These are phyloP conservation scores for Tetracladium maxilliforme DNA, from an alignment of 2,329 filamentous ascomycete species.

Conservation along the genomic window DNA sequence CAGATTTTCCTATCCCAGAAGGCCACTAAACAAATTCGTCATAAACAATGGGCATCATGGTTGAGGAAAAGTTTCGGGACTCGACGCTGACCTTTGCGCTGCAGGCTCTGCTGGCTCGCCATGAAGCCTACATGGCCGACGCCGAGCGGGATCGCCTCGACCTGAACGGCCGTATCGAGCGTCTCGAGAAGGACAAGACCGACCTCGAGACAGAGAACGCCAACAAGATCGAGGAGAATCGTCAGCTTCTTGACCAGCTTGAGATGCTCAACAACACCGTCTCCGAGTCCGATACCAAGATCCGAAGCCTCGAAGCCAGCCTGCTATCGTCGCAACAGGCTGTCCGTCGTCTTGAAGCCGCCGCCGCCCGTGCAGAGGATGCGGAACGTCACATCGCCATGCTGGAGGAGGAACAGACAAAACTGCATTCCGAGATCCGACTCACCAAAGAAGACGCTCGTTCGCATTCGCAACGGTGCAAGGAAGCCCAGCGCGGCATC, in stretches of 20 bases:
- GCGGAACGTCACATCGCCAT: constrained; percentile 68
- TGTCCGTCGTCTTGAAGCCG: constrained; percentile 56
- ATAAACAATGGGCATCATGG: constrained; percentile 5
- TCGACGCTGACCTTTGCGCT: constrained; percentile 58
- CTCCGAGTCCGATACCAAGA: constrained; percentile 63
- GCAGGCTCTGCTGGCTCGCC: constrained; percentile 79
- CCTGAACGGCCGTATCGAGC: constrained; percentile 58
- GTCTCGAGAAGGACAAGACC: constrained; percentile 60
- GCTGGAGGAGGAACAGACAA: constrained; percentile 69
- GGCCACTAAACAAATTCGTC: too few relatives aligned
- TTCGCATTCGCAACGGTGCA: constrained; percentile 70
- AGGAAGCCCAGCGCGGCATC: constrained; percentile 68
- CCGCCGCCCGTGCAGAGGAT: constrained; percentile 60
- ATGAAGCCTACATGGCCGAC: constrained; percentile 90
- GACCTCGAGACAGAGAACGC: constrained; percentile 65
- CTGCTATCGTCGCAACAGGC: constrained; percentile 67
- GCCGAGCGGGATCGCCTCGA: constrained; percentile 71
- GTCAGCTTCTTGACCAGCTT: constrained; percentile 65
- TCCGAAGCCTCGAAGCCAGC: constrained; percentile 62
- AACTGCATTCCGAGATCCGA: constrained; percentile 52
- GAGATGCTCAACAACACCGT: constrained; percentile 72
- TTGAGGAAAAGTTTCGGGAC: constrained; percentile 7
- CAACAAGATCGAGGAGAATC: constrained; percentile 69
- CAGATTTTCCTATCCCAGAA: too few relatives aligned
- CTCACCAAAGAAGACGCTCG: constrained; percentile 61